Evolutionary conservation across 306 rosid species (phyloP).

Genomic region (Quercus mongolica): DNA sequence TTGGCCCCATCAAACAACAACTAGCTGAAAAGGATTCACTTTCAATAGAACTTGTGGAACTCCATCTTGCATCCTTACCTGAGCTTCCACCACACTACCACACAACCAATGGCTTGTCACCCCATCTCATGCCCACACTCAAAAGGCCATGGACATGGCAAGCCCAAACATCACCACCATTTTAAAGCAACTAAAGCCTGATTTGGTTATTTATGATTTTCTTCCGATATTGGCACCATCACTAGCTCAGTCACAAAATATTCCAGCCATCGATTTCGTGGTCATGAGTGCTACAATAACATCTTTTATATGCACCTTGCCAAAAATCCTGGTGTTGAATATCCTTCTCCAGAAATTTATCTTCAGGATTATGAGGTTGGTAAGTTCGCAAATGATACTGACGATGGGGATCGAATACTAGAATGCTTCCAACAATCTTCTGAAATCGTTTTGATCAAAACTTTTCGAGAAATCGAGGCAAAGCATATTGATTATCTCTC

Average conservation of each 20-base stretch:
- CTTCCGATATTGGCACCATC: constrained; percentile 28
- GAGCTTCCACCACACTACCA: constrained; percentile 26
- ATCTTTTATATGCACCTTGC: background rate
- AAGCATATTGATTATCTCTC: too few relatives aligned
- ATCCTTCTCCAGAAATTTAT: constrained; percentile 1
- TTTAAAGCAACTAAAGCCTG: background rate
- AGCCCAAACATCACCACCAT: constrained; percentile 11
- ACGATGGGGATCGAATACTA: too few relatives aligned
- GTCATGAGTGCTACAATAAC: background rate
- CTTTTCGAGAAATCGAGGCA: too few relatives aligned
- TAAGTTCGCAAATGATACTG: too few relatives aligned
- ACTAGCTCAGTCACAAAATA: constrained; percentile 11
- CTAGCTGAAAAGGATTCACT: background rate
- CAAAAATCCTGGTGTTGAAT: background rate
- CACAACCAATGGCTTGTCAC: constrained; percentile 29
- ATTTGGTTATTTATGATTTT: constrained; percentile 29
- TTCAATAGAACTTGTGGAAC: constrained; percentile 11
- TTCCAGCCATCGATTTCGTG: constrained; percentile 13
- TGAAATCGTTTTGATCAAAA: too few relatives aligned
- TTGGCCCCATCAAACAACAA: constrained; percentile 12
- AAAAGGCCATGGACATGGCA: constrained; percentile 20
- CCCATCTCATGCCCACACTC: constrained; percentile 25
- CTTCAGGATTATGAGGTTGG: background rate
- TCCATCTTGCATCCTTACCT: constrained; percentile 18
- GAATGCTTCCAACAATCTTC: too few relatives aligned